These are phyloP conservation scores for Sporothrix luriei DNA, from an alignment of 2,329 filamentous ascomycete genomes.

Conservation along the genomic window DNA sequence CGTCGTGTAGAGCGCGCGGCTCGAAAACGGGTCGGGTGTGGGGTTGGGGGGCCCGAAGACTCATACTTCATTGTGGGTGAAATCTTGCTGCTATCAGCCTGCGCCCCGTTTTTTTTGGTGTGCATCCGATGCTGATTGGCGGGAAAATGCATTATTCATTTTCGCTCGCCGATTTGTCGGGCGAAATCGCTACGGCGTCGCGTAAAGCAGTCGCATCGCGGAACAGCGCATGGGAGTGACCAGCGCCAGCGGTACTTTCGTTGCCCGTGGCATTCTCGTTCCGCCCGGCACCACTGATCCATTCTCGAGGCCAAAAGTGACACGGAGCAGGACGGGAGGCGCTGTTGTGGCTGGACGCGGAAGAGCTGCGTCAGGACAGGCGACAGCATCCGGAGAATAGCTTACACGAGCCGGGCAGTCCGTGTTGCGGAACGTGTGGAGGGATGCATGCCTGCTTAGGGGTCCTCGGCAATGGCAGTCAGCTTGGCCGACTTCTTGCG, in stretches of 20 bases:
- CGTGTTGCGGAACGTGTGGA: not conserved
- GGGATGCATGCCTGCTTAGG: not conserved
- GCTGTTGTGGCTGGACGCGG: too few species aligned
- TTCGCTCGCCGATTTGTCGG: constrained; percentile 6
- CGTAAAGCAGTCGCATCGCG: not conserved
- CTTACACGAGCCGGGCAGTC: constrained; percentile 1
- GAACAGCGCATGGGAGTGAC: too few species aligned
- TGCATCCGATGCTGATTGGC: constrained; percentile 9
- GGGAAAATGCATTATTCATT: not conserved
- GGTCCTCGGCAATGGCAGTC: constrained; percentile 57
- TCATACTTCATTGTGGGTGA: not conserved
- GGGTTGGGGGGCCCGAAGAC: not conserved
- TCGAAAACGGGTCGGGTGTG: constrained; percentile 15
- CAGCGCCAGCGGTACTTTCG: not conserved
- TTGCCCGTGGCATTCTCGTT: constrained; percentile 8
- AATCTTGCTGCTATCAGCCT: not conserved
- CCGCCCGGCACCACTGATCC: not conserved
- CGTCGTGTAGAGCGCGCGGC: not conserved
- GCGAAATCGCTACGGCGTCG: not conserved
- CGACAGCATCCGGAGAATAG: not conserved
- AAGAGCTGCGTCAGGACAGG: not conserved
- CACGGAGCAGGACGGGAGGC: not conserved
- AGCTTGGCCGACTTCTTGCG: constrained; percentile 56
- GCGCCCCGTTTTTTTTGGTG: constrained; percentile 19
- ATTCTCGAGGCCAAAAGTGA: not conserved